Evolutionary conservation across 768 basidiomycete species (phyloP).

Genomic region (Dacryopinax spathularia): DNA sequence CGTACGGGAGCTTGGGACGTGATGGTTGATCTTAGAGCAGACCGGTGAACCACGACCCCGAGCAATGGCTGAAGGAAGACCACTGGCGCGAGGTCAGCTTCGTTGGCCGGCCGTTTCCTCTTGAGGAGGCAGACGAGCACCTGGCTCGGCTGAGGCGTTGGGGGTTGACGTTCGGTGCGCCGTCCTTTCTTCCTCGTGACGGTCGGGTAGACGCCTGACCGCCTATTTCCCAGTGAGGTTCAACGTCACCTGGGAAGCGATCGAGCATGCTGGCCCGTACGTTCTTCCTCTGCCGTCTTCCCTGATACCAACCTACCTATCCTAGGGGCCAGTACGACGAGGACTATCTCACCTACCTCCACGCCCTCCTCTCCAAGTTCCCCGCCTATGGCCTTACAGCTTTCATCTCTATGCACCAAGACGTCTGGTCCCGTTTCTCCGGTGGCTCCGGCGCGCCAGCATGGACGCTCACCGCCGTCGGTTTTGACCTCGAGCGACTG

Average conservation of each 20-base stretch:
- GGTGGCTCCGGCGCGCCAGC: slow-evolving; percentile 94
- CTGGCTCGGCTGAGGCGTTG: slow-evolving; percentile 66
- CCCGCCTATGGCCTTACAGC: slow-evolving; percentile 59
- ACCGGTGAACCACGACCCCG: slow-evolving; percentile 53
- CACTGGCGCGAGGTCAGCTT: slow-evolving; percentile 54
- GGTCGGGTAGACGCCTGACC: no score
- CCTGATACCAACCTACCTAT: not conserved
- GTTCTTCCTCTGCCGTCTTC: slow-evolving; percentile 23
- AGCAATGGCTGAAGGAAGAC: slow-evolving; percentile 45
- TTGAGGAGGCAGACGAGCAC: slow-evolving; percentile 77
- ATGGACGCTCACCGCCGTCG: slow-evolving; percentile 80
- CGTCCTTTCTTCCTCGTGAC: not conserved
- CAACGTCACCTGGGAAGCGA: slow-evolving; percentile 89
- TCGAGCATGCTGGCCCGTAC: slow-evolving; percentile 86
- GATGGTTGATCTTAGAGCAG: slow-evolving; percentile 25
- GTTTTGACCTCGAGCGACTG: slow-evolving; percentile 67
- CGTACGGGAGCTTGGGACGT: not conserved
- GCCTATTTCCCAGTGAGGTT: slow-evolving; percentile 50
- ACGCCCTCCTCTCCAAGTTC: slow-evolving; percentile 48
- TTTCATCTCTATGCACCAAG: slow-evolving; percentile 77
- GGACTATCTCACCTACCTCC: slow-evolving; percentile 73
- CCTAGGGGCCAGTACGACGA: slow-evolving; percentile 61
- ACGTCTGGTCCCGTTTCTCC: slow-evolving; percentile 89
- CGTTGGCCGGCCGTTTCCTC: slow-evolving; percentile 79
- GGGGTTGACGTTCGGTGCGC: slow-evolving; percentile 73